These are phyloP conservation scores for Malus hybrid DNA, from an alignment of 331 rosid genomes.

Conservation along the genomic window DNA sequence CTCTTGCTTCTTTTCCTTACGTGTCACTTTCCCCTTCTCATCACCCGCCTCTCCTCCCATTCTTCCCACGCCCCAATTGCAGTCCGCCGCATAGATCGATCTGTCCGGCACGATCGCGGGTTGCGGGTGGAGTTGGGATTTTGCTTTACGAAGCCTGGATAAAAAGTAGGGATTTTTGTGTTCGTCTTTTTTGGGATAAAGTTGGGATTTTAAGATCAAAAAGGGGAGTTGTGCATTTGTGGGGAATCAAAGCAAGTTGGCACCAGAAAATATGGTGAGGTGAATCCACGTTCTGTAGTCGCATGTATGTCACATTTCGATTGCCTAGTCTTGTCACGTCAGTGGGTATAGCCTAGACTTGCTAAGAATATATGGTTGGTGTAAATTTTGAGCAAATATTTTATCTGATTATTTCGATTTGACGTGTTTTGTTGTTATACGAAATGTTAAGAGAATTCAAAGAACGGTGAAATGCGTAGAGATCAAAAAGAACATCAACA, in stretches of 20 bases:
- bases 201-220: not conserved
- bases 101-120: not conserved
- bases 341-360: not conserved
- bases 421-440: too few species aligned
- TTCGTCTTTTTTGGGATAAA: not conserved
- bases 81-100: too few species aligned
- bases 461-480: too few species aligned
- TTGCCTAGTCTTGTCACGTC: not conserved
- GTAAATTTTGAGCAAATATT: not conserved
- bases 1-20: not conserved
- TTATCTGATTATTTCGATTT: too few species aligned
- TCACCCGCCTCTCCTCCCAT: not conserved
- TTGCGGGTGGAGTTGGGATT: not conserved
- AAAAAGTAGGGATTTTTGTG: not conserved
- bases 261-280: not conserved
- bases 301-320: not conserved
- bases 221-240: not conserved
- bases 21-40: not conserved
- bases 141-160: not conserved
- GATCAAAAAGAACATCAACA: too few species aligned
- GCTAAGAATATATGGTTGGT: not conserved
- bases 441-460: too few species aligned
- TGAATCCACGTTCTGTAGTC: not conserved
- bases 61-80: not conserved
- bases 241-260: not conserved